Base-by-base conservation (phyloP, 768 basidiomycete genomes). In the Leccinellum albellum region DNA sequence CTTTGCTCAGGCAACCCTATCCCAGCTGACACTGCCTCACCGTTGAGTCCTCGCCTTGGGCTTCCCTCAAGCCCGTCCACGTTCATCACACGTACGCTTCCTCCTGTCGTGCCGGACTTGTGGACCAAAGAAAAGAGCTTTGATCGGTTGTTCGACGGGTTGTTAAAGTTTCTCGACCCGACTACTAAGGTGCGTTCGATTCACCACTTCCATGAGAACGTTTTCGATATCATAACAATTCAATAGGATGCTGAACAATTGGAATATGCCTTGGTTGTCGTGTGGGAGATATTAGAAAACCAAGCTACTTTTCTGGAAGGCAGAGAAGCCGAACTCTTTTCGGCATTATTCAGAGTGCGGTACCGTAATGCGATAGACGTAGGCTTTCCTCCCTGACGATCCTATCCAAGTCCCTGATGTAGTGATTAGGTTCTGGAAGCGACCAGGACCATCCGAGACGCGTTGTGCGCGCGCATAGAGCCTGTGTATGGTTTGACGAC, bases 401-500 rank as follows among this genome's bases (percentile, higher is more conserved):
- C 7, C 4, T 4, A 50, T 32, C 26, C 46, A 21, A 26, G 9
- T 57, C 6, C n/a, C 53, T 54, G 51, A 56, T 45, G 28, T 44
- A 3, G 37, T 23, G 40, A 29, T 13, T 53, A 94, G 91, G 85
- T 94, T 37, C 77, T 91, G 53, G 89, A 92, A 68, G 91, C 89
- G 5, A 91, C 91, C 13, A 90, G 83, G 63, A 83, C 85, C 2
- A 86, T 94, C 60, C 87, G 91, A 42, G 90, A 94, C 69, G 79
- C 80, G 17, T 76, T 94, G 33, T 82, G 88, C 23, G 74, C 78
- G 10, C 85, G 82, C 60, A 82, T 88, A 62, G 92, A 90, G 59
- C 88, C 92, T 20, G 88, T 94, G 21, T 92, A 90, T 64, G 91
- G 91, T 7, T 72, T 94, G 61, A 91, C 89, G 14, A 92, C 88